These are phyloP conservation scores for Parasarocladium wereldwijsianum DNA, from an alignment of 2,329 filamentous ascomycete species.

Conservation along the genomic window DNA sequence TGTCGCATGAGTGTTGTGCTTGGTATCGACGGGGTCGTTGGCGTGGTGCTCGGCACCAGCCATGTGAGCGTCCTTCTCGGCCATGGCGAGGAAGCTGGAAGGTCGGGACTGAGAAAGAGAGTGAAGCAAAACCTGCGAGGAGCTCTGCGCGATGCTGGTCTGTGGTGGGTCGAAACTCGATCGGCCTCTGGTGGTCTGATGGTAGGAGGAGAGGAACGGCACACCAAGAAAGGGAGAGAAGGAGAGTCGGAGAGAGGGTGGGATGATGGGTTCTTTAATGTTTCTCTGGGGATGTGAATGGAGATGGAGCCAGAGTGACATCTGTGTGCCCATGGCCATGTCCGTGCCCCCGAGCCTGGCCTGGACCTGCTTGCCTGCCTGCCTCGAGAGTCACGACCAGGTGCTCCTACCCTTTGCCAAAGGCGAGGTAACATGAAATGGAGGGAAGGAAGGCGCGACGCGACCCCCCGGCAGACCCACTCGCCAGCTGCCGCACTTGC, in stretches of 20 bases:
- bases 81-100: slow-evolving; percentile 3
- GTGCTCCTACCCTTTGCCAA: too few relatives aligned
- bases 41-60: background rate
- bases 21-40: background rate
- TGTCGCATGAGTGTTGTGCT: background rate
- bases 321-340: too few relatives aligned
- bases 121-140: too few relatives aligned
- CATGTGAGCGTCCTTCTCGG: slow-evolving; percentile 2
- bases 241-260: slow-evolving; percentile 1
- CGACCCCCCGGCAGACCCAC: too few relatives aligned
- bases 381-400: too few relatives aligned
- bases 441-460: too few relatives aligned
- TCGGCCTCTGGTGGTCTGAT: background rate
- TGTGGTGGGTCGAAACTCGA: background rate
- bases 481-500: too few relatives aligned
- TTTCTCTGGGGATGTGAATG: slow-evolving; percentile 4
- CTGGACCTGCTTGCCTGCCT: too few relatives aligned
- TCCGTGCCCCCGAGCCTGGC: too few relatives aligned
- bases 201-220: background rate
- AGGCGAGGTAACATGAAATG: too few relatives aligned
- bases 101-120: slow-evolving; percentile 3
- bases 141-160: slow-evolving; percentile 2
- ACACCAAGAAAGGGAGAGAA: background rate
- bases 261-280: slow-evolving; percentile 4
- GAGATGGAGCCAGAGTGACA: too few relatives aligned